Percentiles rank a stretch among this genome's conserved stretches.
phyloP scores from a whole-genome alignment of 2,329 filamentous ascomycete genomes.

The Helotiales sp. region DNA sequence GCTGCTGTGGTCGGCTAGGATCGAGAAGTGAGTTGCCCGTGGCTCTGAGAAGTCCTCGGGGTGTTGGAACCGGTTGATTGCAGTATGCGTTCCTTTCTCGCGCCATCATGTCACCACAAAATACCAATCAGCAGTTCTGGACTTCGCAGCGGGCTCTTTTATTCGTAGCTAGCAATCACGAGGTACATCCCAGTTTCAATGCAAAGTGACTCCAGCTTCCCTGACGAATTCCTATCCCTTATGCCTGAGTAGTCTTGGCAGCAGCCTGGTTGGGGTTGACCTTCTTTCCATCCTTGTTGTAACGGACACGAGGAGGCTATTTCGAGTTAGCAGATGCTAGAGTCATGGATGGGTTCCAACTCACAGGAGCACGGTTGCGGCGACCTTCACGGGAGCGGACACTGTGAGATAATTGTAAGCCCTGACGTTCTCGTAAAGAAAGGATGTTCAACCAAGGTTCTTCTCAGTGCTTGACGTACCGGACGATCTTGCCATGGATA shows the following conservation, averaged over 20 bases:
- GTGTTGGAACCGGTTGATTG: neutral
- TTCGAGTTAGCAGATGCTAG: neutral
- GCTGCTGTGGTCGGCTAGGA: too few species aligned
- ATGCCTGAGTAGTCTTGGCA: slow-evolving; percentile 44
- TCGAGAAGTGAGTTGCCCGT: too few species aligned
- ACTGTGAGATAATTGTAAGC: slow-evolving; percentile 57
- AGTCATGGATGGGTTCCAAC: neutral
- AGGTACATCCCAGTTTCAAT: slow-evolving; percentile 34
- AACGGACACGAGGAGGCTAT: slow-evolving; percentile 61
- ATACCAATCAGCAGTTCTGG: neutral
- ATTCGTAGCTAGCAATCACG: slow-evolving; percentile 30
- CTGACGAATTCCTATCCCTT: slow-evolving; percentile 30
- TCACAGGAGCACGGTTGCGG: slow-evolving; percentile 88
- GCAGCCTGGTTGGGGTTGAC: slow-evolving; percentile 61
- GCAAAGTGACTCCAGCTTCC: slow-evolving; percentile 31
- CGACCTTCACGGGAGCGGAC: slow-evolving; percentile 96
- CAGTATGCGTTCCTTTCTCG: neutral
- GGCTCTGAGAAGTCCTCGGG: neutral
- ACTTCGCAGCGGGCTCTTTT: slow-evolving; percentile 22
- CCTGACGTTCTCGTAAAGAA: slow-evolving; percentile 48
- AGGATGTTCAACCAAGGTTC: slow-evolving; percentile 63
- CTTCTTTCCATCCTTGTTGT: slow-evolving; percentile 99
- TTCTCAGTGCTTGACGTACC: slow-evolving; percentile 75
- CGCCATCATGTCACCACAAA: neutral
- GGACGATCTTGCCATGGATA: slow-evolving; percentile 99